These are phyloP conservation scores for Pleurotus tuoliensis DNA, from an alignment of 768 basidiomycete genomes.

Conservation along the genomic window DNA sequence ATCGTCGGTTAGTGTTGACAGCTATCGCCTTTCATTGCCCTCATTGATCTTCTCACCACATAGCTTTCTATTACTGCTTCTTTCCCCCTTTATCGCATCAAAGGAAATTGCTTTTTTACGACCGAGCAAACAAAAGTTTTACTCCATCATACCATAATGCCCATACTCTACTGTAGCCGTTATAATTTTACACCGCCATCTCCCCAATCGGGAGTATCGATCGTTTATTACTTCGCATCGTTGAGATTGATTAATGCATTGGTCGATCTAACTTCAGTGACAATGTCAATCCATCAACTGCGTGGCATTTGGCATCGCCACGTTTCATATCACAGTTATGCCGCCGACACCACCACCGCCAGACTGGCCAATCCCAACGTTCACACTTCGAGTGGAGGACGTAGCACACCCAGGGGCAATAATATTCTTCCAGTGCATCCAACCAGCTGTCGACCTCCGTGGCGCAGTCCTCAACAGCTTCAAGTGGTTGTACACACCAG, in stretches of 20 bases:
- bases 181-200: neutral
- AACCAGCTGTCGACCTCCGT: conserved; percentile 35
- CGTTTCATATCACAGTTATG: conserved; percentile 6
- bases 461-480: conserved; percentile 49
- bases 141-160: neutral
- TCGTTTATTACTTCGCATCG: neutral
- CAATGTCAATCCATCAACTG: neutral
- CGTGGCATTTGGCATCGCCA: neutral
- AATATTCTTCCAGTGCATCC: conserved; percentile 50
- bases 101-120: neutral
- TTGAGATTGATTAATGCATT: neutral
- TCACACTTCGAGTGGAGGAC: conserved; percentile 55
- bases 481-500: conserved; percentile 36
- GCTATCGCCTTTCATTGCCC: neutral
- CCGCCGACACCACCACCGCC: conserved; percentile 16
- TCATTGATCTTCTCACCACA: neutral
- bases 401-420: conserved; percentile 53
- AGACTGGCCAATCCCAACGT: conserved; percentile 52
- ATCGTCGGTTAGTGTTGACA: neutral
- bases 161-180: neutral
- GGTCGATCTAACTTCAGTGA: neutral
- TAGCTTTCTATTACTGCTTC: neutral
- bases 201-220: neutral
- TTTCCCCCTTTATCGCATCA: neutral
- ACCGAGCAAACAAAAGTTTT: neutral